phyloP scores from a whole-genome alignment of 2,329 filamentous ascomycete genomes.

The Scopulariopsis brevicaulis region DNA sequence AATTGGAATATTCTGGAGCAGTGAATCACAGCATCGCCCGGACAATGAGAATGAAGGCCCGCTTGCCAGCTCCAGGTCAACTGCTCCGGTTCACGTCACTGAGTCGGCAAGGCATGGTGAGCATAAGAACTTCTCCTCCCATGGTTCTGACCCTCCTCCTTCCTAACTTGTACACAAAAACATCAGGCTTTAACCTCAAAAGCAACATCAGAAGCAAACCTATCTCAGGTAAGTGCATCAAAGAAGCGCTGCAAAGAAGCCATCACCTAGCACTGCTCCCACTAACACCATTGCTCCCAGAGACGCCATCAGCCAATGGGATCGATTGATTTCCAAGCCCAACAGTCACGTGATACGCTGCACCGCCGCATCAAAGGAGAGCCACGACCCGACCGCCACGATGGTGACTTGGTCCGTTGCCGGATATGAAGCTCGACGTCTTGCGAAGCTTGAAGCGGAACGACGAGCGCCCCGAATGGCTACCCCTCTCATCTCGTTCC shows the following conservation, averaged over 20 bases:
- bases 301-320: background rate
- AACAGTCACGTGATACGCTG: background rate
- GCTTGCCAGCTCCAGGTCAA: background rate
- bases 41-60: background rate
- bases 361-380: background rate
- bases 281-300: background rate
- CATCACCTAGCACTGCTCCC: background rate
- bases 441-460: background rate
- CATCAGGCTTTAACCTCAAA: background rate
- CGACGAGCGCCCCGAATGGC: constrained; percentile 21
- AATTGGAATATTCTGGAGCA: background rate
- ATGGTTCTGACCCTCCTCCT: background rate
- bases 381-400: background rate
- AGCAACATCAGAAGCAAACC: background rate
- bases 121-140: background rate
- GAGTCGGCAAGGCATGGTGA: background rate
- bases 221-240: background rate
- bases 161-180: background rate
- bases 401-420: background rate
- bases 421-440: background rate
- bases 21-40: background rate
- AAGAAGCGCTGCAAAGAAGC: background rate
- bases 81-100: background rate
- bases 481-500: constrained; percentile 35
- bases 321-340: background rate